phyloP scores from a whole-genome alignment of 2,329 filamentous ascomycete species.

The Hirsutella minnesotensis region DNA sequence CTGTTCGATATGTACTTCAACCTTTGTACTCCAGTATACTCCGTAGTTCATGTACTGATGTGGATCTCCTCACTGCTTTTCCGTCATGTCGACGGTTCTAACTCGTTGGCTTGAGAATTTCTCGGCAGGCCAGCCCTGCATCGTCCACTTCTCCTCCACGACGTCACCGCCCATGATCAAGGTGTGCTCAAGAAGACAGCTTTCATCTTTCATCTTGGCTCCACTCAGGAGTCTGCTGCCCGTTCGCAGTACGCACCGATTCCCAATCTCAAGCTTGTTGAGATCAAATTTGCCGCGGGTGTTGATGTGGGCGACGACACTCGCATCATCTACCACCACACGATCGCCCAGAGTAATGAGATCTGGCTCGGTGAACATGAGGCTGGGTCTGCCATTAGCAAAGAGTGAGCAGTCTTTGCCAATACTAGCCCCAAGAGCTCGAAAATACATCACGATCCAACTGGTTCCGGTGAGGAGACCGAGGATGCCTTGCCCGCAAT shows the following conservation, averaged over 20 bases:
- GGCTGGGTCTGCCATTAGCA: conserved; percentile 36
- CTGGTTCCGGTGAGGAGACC: conserved; percentile 40
- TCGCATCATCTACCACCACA: conserved; percentile 42
- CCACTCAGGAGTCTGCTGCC: conserved; percentile 40
- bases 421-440: conserved; percentile 38
- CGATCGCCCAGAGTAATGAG: conserved; percentile 40
- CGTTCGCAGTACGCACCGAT: conserved; percentile 38
- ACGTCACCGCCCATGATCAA: conserved; percentile 44
- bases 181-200: conserved; percentile 44
- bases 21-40: too few species aligned
- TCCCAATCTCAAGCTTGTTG: conserved; percentile 36
- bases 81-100: too few species aligned
- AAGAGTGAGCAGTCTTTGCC: conserved; percentile 44
- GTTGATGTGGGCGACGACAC: conserved; percentile 44
- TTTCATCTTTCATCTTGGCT: conserved; percentile 38
- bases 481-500: conserved; percentile 36
- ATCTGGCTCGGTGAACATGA: conserved; percentile 47
- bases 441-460: conserved; percentile 41
- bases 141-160: conserved; percentile 34
- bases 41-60: too few species aligned
- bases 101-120: conserved; percentile 1
- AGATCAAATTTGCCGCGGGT: conserved; percentile 43
- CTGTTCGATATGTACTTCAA: too few species aligned
- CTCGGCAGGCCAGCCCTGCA: conserved; percentile 41
- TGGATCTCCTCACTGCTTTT: too few species aligned